phyloP scores from a whole-genome alignment of 176 grass and related monocot species.

The Aegilops bicornis region DNA sequence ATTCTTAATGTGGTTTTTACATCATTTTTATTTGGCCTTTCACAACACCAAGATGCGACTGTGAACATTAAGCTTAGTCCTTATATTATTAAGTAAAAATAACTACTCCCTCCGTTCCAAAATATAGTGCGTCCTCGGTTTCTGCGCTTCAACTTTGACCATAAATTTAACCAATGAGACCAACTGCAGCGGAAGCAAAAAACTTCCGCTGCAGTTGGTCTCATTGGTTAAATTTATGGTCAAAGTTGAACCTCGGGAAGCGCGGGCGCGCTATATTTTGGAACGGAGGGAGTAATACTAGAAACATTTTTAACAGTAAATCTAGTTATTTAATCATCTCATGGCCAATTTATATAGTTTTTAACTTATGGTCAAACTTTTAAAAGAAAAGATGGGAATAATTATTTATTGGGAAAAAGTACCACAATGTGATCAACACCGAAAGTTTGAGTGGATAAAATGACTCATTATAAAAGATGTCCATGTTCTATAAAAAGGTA shows the following conservation, averaged over 20 bases:
- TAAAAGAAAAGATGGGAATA: not conserved
- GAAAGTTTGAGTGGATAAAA: slow-evolving; percentile 4
- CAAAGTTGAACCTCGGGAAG: too few relatives aligned
- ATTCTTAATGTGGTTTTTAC: not conserved
- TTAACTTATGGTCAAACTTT: not conserved
- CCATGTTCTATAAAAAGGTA: not conserved
- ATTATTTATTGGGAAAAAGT: not conserved
- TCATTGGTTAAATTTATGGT: too few relatives aligned
- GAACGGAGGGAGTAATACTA: too few relatives aligned
- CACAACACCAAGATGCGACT: not conserved
- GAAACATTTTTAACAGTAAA: not conserved
- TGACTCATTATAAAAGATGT: not conserved
- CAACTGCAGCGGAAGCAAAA: too few relatives aligned
- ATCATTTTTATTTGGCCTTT: slow-evolving; percentile 5
- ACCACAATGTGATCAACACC: not conserved
- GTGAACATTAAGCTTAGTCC: not conserved
- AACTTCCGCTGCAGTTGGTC: too few relatives aligned
- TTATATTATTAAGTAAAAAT: not conserved
- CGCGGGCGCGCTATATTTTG: too few relatives aligned
- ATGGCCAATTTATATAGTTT: not conserved
- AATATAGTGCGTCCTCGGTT: too few relatives aligned
- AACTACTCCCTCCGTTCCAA: not conserved
- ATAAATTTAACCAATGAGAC: too few relatives aligned
- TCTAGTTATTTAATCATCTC: not conserved
- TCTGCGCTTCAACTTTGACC: too few relatives aligned